These are phyloP conservation scores for Leccinum variicolor DNA, from an alignment of 768 basidiomycete genomes.

Conservation along the genomic window DNA sequence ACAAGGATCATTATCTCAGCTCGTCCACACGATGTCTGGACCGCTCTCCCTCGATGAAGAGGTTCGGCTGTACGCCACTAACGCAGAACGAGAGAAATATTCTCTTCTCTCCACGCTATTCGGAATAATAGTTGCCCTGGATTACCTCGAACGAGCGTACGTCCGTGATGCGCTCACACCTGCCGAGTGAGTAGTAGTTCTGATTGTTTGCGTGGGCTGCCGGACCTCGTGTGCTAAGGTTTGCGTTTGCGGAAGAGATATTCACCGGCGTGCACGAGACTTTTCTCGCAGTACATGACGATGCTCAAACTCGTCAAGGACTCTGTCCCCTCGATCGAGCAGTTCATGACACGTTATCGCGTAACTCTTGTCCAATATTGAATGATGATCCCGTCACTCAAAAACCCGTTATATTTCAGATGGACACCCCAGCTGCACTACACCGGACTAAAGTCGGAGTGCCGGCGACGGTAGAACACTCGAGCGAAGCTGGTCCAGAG, in stretches of 20 bases:
- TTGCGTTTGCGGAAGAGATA: slow-evolving; percentile 59
- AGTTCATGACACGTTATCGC: slow-evolving; percentile 87
- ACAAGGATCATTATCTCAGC: neutral
- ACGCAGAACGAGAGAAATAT: slow-evolving; percentile 85
- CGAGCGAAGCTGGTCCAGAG: slow-evolving; percentile 87
- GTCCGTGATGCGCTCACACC: slow-evolving; percentile 90
- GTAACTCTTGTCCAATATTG: slow-evolving; percentile 33
- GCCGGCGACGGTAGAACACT: slow-evolving; percentile 95
- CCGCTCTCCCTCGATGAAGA: slow-evolving; percentile 81
- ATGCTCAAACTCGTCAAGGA: slow-evolving; percentile 95
- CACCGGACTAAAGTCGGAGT: slow-evolving; percentile 90
- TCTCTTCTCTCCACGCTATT: slow-evolving; percentile 88
- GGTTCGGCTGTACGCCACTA: slow-evolving; percentile 81
- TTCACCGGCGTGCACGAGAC: slow-evolving; percentile 89
- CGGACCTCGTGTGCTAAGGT: slow-evolving; percentile 5
- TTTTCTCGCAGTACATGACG: slow-evolving; percentile 97
- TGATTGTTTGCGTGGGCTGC: neutral
- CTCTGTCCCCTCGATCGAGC: slow-evolving; percentile 79
- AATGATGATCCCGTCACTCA: neutral
- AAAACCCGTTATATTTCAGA: slow-evolving; percentile 39
- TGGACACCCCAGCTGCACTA: slow-evolving; percentile 91
- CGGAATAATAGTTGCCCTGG: slow-evolving; percentile 85
- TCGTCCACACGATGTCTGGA: slow-evolving; percentile 19
- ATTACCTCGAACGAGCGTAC: slow-evolving; percentile 95
- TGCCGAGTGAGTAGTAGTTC: slow-evolving; percentile 75